Conservation (phyloP, 2,329 filamentous ascomycete genomes). For the Magnaporthiopsis rhizophila region DNA sequence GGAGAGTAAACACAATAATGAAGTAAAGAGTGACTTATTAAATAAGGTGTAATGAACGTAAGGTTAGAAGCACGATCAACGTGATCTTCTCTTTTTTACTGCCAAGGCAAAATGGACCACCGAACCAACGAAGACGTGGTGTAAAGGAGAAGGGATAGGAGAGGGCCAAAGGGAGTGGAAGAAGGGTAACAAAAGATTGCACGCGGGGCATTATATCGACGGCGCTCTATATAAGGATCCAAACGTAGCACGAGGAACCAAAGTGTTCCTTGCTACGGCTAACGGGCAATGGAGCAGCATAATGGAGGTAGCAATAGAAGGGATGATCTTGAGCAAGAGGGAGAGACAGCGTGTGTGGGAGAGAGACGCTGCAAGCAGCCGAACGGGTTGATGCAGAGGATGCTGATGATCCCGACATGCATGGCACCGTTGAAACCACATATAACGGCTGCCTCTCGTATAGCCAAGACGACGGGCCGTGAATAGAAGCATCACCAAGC, state of each 20-base stretch:
- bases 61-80: conserved; percentile 24
- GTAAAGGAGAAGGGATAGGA: conserved; percentile 8
- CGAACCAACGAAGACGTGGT: conserved; percentile 12
- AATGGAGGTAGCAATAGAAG: neutral
- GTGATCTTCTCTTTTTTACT: conserved; percentile 22
- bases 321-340: conserved; percentile 1
- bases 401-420: conserved; percentile 21
- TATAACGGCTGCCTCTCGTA: conserved; percentile 19
- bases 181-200: neutral
- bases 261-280: neutral
- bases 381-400: conserved; percentile 12
- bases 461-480: conserved; percentile 11
- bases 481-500: neutral
- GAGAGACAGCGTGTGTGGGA: conserved; percentile 6
- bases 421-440: conserved; percentile 22
- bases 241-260: neutral
- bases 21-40: neutral
- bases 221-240: neutral
- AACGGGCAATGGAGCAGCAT: neutral
- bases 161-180: conserved; percentile 1
- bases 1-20: conserved; percentile 8
- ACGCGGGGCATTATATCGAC: neutral
- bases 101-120: conserved; percentile 16
- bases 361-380: neutral
- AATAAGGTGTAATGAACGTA: conserved; percentile 12